Percentiles rank a stretch among this genome's conserved stretches.
phyloP scores from a whole-genome alignment of 2,329 filamentous ascomycete species.

The Botrytis deweyae region DNA sequence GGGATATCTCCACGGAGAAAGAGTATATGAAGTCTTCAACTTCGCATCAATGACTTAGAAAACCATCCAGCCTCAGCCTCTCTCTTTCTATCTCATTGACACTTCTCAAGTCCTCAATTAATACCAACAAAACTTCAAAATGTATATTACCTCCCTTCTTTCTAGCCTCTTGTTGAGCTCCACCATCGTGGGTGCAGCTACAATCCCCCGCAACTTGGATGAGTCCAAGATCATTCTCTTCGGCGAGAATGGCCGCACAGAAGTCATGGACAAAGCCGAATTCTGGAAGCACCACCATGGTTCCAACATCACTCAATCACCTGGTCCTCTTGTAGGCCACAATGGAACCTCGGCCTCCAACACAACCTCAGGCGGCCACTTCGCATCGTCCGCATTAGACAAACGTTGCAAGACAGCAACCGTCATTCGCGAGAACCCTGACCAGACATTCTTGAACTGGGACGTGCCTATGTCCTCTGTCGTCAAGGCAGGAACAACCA shows the following conservation, averaged over 20 bases:
- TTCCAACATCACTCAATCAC: not conserved
- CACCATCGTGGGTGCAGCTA: not conserved
- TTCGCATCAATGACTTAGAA: not conserved
- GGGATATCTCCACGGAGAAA: too few species aligned
- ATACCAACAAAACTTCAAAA: not conserved
- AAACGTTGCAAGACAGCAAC: slow-evolving; percentile 5
- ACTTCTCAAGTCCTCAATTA: not conserved
- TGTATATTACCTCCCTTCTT: slow-evolving; percentile 8
- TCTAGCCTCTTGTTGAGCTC: slow-evolving; percentile 12
- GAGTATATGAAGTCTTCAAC: slow-evolving; percentile 7
- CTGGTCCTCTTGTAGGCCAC: not conserved
- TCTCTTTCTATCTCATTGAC: not conserved
- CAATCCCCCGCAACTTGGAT: not conserved
- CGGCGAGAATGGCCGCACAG: slow-evolving; percentile 3
- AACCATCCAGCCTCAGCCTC: slow-evolving; percentile 5
- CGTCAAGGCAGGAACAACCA: not conserved
- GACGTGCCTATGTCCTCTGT: slow-evolving; percentile 13
- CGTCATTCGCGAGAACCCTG: not conserved
- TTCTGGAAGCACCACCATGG: not conserved
- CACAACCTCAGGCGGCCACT: not conserved
- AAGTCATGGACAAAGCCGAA: slow-evolving; percentile 15
- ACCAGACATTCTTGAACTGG: not conserved
- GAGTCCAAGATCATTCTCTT: slow-evolving; percentile 9
- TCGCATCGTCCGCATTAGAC: not conserved
- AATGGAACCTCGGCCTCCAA: not conserved